These are phyloP conservation scores for Maudiozyma serrabonitensis DNA, from an alignment of 805 yeast genomes.

Conservation along the genomic window DNA sequence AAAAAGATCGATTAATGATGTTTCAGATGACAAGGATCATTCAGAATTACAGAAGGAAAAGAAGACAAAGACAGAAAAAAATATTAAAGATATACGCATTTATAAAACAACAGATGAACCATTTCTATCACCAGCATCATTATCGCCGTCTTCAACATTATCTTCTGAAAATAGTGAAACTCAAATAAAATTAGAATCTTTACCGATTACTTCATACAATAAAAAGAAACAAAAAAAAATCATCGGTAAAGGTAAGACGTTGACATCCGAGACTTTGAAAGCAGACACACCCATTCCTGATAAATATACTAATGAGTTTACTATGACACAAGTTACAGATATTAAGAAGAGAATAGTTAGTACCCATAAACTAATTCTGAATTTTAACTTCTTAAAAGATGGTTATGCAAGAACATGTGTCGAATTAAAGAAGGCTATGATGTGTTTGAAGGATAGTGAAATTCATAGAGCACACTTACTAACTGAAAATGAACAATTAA, in stretches of 20 bases:
- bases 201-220: background rate
- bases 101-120: conserved; percentile 3
- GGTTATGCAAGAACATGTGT: conserved; percentile 27
- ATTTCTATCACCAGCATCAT: conserved; percentile 29
- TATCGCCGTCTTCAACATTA: conserved; percentile 24
- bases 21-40: background rate
- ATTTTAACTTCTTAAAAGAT: conserved; percentile 26
- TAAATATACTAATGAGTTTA: conserved; percentile 22
- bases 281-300: conserved; percentile 8
- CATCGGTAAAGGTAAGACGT: background rate
- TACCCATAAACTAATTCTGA: conserved; percentile 26
- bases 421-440: conserved; percentile 27
- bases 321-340: conserved; percentile 25
- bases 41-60: background rate
- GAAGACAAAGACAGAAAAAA: background rate
- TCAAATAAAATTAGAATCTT: conserved; percentile 8
- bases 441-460: conserved; percentile 31
- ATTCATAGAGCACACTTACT: conserved; percentile 29
- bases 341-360: conserved; percentile 26
- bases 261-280: background rate
- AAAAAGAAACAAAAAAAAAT: background rate
- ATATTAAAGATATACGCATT: background rate
- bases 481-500: conserved; percentile 31
- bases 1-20: background rate
- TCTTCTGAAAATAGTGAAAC: conserved; percentile 5